phyloP scores from a whole-genome alignment of 2,329 filamentous ascomycete genomes.

The Tolypocladium inflatum region DNA sequence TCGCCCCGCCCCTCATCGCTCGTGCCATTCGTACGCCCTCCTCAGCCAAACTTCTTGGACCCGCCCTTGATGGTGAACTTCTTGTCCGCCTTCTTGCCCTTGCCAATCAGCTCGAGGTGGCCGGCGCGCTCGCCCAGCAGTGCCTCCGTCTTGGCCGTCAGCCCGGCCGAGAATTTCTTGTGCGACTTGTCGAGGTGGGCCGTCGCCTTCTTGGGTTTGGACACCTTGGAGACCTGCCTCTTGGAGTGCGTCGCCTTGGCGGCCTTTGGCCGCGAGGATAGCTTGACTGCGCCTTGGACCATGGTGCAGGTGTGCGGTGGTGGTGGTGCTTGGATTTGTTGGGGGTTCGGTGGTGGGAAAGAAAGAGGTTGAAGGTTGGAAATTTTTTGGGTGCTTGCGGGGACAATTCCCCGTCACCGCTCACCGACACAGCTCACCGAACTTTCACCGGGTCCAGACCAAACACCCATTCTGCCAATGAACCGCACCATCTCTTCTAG shows the following conservation, averaged over 20 bases:
- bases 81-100: slow-evolving; percentile 39
- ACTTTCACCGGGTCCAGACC: not conserved
- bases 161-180: slow-evolving; percentile 45
- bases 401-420: not conserved
- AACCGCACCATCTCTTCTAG: not conserved
- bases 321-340: not conserved
- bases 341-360: not conserved
- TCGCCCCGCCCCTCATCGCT: not conserved
- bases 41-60: slow-evolving; percentile 46
- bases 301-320: slow-evolving; percentile 20
- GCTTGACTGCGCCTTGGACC: slow-evolving; percentile 47
- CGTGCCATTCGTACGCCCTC: not conserved
- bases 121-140: slow-evolving; percentile 50
- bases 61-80: slow-evolving; percentile 35
- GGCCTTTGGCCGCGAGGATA: slow-evolving; percentile 28
- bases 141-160: slow-evolving; percentile 45
- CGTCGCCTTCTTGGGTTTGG: slow-evolving; percentile 39
- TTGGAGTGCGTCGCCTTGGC: slow-evolving; percentile 31
- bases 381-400: not conserved
- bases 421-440: not conserved
- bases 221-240: slow-evolving; percentile 33
- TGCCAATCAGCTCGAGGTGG: slow-evolving; percentile 49
- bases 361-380: too few relatives aligned
- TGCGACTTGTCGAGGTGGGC: slow-evolving; percentile 40
- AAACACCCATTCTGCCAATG: not conserved